Percentiles rank a stretch among this genome's conserved stretches.
Evolutionary conservation across 1,284 basidiomycete species (phyloP).

Genomic region (Ceratobasidium sp.): DNA sequence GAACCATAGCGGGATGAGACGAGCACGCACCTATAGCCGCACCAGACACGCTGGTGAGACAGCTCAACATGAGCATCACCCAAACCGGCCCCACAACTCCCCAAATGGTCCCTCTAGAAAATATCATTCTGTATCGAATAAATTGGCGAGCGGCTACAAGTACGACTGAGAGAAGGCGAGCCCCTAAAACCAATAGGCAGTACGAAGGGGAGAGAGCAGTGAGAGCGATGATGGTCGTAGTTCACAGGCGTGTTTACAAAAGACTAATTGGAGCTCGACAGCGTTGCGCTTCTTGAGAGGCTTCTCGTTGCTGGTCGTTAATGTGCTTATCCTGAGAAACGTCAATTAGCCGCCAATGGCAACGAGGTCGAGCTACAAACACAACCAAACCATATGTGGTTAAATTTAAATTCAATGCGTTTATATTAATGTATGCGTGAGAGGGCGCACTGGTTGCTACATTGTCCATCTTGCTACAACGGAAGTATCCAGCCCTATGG

Average conservation of each 20-base stretch:
- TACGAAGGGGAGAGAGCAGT: neutral
- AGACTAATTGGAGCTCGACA: neutral
- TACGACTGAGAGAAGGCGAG: neutral
- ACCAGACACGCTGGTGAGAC: neutral
- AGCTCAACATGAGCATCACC: neutral
- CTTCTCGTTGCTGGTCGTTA: constrained; percentile 9
- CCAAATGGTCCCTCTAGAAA: neutral
- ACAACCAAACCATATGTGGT: neutral
- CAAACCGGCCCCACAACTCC: neutral
- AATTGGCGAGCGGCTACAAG: constrained; percentile 1
- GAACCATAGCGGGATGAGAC: neutral
- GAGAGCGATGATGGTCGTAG: neutral
- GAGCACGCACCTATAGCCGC: constrained; percentile 22
- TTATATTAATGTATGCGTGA: no score
- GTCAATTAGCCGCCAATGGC: constrained; percentile 7
- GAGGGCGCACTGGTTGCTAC: no score
- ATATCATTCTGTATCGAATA: neutral
- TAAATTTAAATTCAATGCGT: no score
- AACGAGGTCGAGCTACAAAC: neutral
- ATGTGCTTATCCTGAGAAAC: neutral
- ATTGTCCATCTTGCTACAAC: no score
- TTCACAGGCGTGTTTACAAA: neutral
- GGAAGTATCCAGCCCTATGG: no score
- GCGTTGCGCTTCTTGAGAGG: neutral
- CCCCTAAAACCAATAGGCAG: neutral